phyloP scores from a whole-genome alignment of 1,284 basidiomycete species.

The Ceratobasidium theobromae region DNA sequence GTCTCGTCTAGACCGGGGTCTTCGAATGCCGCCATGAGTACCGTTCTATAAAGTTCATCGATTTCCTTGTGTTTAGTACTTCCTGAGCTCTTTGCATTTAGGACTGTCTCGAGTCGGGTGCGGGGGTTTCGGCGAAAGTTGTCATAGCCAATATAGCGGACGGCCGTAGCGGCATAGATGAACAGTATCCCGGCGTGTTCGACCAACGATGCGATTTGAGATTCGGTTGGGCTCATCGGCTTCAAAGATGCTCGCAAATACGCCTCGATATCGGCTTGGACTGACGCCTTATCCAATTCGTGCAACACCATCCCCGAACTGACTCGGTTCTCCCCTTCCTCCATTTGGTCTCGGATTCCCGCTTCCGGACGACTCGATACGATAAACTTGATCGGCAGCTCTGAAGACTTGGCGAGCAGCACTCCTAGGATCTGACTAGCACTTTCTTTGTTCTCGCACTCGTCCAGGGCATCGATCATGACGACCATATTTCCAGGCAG shows the following conservation, averaged over 20 bases:
- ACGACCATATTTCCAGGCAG: neutral
- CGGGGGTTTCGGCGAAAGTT: neutral
- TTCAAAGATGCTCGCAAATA: neutral
- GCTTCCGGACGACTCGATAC: conserved; percentile 16
- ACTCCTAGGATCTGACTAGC: neutral
- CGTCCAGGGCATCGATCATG: conserved; percentile 17
- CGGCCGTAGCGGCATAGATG: conserved; percentile 4
- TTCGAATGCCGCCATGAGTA: neutral
- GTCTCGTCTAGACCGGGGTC: neutral
- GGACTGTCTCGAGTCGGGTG: neutral
- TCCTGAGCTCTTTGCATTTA: neutral
- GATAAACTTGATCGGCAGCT: conserved; percentile 15
- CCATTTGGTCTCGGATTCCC: conserved; percentile 2
- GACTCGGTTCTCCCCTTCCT: neutral
- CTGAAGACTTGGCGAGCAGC: neutral
- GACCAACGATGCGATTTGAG: neutral
- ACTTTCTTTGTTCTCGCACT: conserved; percentile 12
- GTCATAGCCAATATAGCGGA: neutral
- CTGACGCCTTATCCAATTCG: neutral
- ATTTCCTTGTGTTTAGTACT: neutral
- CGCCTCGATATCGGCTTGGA: neutral
- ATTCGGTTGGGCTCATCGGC: neutral
- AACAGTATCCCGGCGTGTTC: neutral
- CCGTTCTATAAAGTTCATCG: neutral
- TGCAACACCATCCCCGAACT: neutral